These are phyloP conservation scores for Phialocephala subalpina DNA, from an alignment of 2,329 filamentous ascomycete species.

Conservation along the genomic window DNA sequence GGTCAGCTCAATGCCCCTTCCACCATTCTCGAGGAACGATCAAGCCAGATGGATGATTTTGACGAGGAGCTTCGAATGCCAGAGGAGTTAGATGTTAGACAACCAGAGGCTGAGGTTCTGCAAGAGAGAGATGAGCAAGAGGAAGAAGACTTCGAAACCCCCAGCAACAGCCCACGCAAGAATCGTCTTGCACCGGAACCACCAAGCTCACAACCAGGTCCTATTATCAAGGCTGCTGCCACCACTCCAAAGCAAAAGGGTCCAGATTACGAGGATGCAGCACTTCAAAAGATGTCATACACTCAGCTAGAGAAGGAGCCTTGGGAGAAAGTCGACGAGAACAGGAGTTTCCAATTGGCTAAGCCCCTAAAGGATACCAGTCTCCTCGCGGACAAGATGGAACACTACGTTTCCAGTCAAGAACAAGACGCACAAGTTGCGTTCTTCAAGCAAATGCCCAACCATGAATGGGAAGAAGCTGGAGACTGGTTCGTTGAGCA, in stretches of 20 bases:
- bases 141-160: not conserved
- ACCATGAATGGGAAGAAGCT: conserved; percentile 43
- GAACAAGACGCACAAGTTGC: conserved; percentile 15
- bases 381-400: conserved; percentile 30
- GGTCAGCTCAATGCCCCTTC: not conserved
- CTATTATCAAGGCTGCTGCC: not conserved
- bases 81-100: too few relatives aligned
- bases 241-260: not conserved
- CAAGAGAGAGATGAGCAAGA: not conserved
- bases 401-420: conserved; percentile 22
- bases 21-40: not conserved
- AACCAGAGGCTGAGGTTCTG: not conserved
- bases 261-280: conserved; percentile 31
- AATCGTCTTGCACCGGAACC: not conserved
- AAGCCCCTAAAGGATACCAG: conserved; percentile 21
- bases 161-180: conserved; percentile 6
- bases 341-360: conserved; percentile 18
- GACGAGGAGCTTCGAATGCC: not conserved
- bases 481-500: conserved; percentile 43
- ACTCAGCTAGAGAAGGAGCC: conserved; percentile 31
- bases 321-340: conserved; percentile 30
- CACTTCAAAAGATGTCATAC: conserved; percentile 37
- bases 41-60: not conserved
- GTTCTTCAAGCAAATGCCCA: conserved; percentile 37
- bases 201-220: not conserved